Evolutionary conservation across 2,329 filamentous ascomycete species (phyloP).

Genomic region (Exophiala spinifera): DNA sequence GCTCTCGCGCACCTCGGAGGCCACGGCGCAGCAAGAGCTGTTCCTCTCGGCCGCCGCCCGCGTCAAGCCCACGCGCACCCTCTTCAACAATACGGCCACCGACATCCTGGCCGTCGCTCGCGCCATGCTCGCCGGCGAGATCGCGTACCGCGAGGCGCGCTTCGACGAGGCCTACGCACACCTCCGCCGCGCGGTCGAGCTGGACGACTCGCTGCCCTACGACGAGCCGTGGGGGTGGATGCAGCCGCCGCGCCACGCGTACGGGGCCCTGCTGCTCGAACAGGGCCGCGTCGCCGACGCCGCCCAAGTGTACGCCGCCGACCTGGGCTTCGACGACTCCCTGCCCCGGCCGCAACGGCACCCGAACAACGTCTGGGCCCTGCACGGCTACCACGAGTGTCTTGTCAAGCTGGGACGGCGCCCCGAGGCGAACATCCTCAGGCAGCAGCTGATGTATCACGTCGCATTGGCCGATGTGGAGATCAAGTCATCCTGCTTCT

Average conservation of each 20-base stretch:
- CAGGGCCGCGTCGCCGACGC: constrained; percentile 60
- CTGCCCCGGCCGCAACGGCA: constrained; percentile 64
- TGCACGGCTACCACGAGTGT: constrained; percentile 72
- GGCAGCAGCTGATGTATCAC: constrained; percentile 51
- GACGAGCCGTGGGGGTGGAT: constrained; percentile 80
- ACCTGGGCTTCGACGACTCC: constrained; percentile 58
- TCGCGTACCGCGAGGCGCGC: constrained; percentile 65
- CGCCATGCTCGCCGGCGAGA: constrained; percentile 69
- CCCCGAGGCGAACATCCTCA: constrained; percentile 49
- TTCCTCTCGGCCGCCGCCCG: constrained; percentile 52
- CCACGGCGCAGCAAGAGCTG: constrained; percentile 48
- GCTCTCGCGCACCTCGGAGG: constrained; percentile 53
- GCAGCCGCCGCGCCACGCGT: constrained; percentile 69
- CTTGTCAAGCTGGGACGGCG: constrained; percentile 52
- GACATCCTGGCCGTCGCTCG: constrained; percentile 62
- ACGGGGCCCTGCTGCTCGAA: constrained; percentile 66
- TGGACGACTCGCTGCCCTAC: constrained; percentile 64
- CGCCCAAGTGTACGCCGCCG: constrained; percentile 56
- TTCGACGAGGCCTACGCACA: constrained; percentile 58
- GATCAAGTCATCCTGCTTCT: constrained; percentile 59
- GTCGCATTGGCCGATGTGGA: constrained; percentile 58
- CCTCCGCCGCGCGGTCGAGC: constrained; percentile 55
- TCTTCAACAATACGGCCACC: constrained; percentile 65
- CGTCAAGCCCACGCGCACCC: constrained; percentile 59
- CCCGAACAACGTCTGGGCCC: constrained; percentile 70